Evolutionary conservation across 371 early-diverging fungal species (phyloP).

Genomic region (Massospora cicadina): DNA sequence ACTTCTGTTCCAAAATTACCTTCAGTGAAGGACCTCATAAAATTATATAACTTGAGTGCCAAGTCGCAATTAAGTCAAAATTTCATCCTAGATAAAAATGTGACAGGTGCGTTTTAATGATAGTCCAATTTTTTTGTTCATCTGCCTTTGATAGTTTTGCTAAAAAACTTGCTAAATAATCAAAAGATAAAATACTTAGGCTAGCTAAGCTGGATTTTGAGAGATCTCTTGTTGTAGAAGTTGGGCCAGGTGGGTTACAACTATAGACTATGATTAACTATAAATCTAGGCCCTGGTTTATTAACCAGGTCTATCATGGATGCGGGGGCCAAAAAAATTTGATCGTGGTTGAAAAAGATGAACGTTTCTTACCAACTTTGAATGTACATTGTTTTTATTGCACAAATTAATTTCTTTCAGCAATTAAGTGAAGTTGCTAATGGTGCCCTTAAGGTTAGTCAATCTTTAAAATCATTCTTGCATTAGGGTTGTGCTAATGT

Average conservation of each 20-base stretch:
- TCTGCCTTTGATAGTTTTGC: background rate
- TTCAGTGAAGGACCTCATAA: conserved; percentile 50
- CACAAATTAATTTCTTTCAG: conserved; percentile 16
- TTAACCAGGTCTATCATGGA: conserved; percentile 61
- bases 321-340: conserved; percentile 38
- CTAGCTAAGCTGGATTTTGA: conserved; percentile 32
- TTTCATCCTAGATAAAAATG: conserved; percentile 67
- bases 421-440: conserved; percentile 41
- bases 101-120: conserved; percentile 33
- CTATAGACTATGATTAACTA: background rate
- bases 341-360: conserved; percentile 62
- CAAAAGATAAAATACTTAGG: conserved; percentile 44
- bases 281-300: conserved; percentile 42
- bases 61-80: conserved; percentile 60
- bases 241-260: conserved; percentile 48
- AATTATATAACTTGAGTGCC: conserved; percentile 56
- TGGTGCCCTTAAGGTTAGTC: conserved; percentile 22
- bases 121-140: background rate
- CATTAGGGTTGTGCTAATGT: background rate
- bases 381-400: conserved; percentile 21
- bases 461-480: conserved; percentile 3
- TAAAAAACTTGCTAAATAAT: conserved; percentile 2
- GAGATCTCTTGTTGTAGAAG: conserved; percentile 56
- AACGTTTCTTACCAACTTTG: conserved; percentile 48
- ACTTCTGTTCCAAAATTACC: conserved; percentile 42